Conservation (phyloP, 768 basidiomycete species). For the Termitomyces sp. region DNA sequence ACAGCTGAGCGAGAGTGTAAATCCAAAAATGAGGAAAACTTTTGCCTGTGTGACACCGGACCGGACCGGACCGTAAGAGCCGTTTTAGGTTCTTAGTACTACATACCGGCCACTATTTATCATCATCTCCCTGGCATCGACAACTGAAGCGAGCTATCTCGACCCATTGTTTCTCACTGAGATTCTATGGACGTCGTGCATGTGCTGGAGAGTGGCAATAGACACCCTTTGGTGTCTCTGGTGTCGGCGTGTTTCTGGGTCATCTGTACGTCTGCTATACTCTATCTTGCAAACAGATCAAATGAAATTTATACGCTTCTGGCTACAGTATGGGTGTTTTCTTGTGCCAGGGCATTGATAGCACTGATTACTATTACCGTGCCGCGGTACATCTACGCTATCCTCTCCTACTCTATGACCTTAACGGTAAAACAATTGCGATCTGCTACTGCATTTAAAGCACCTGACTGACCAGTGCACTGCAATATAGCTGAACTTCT, state of each 20-base stretch:
- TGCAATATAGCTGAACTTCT: constrained; percentile 72
- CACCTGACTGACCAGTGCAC: neutral
- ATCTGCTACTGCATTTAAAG: neutral
- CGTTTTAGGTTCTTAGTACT: neutral
- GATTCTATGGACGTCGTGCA: constrained; percentile 30
- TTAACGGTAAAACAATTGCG: constrained; percentile 49
- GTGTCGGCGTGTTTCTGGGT: constrained; percentile 84
- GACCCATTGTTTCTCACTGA: neutral
- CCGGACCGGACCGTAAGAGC: neutral
- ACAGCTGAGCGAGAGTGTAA: no score
- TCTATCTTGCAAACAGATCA: constrained; percentile 1
- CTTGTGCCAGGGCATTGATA: constrained; percentile 69
- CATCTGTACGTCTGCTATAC: constrained; percentile 50
- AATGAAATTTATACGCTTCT: neutral
- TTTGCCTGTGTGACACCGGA: neutral
- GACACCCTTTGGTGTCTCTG: constrained; percentile 72
- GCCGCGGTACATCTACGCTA: constrained; percentile 70
- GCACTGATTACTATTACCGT: constrained; percentile 80
- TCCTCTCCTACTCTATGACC: constrained; percentile 86
- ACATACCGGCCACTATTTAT: neutral
- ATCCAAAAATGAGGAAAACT: no score
- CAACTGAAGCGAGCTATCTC: constrained; percentile 3
- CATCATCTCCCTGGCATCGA: constrained; percentile 14
- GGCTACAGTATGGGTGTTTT: constrained; percentile 69
- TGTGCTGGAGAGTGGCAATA: constrained; percentile 29